A percentile compares a stretch with the other conserved stretches of the same genome.
phyloP scores from a whole-genome alignment of 1,284 basidiomycete genomes.

The Apiotrichum siamense region DNA sequence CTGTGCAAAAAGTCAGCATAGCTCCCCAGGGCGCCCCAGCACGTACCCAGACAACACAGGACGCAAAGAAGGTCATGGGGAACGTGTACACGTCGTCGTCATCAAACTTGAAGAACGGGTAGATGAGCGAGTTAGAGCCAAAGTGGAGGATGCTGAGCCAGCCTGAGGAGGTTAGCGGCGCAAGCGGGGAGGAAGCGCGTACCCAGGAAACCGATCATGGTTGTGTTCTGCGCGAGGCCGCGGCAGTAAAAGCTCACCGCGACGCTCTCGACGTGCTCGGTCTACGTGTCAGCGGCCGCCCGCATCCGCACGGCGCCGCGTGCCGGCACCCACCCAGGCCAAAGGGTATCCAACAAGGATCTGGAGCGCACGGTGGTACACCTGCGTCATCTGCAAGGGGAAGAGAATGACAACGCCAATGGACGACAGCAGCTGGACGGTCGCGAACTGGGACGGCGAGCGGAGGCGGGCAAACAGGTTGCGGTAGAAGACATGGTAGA shows the following conservation, averaged over 20 bases:
- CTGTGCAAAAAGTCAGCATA: slow-evolving; percentile 20
- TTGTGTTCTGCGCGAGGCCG: slow-evolving; percentile 55
- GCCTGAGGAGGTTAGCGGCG: slow-evolving; percentile 22
- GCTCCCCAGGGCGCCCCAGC: no score
- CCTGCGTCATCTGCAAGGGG: slow-evolving; percentile 52
- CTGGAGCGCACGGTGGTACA: slow-evolving; percentile 48
- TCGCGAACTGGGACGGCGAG: slow-evolving; percentile 49
- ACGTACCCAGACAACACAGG: slow-evolving; percentile 52
- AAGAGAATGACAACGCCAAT: slow-evolving; percentile 53
- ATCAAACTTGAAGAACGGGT: slow-evolving; percentile 55
- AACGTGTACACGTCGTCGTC: slow-evolving; percentile 56
- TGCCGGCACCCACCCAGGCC: slow-evolving; percentile 31
- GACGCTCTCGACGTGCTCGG: slow-evolving; percentile 52
- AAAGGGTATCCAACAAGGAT: slow-evolving; percentile 49
- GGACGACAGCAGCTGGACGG: slow-evolving; percentile 53
- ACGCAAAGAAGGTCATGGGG: slow-evolving; percentile 52
- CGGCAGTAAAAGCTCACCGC: slow-evolving; percentile 52
- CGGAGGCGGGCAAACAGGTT: slow-evolving; percentile 46
- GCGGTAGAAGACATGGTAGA: slow-evolving; percentile 48
- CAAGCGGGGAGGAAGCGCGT: neutral
- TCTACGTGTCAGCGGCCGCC: slow-evolving; percentile 3
- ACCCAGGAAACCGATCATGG: slow-evolving; percentile 51
- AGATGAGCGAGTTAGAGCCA: slow-evolving; percentile 52
- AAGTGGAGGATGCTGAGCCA: slow-evolving; percentile 53
- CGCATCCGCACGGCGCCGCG: no score